Evolutionary conservation across 257 asterid genomes (phyloP).

Genomic region (Solanum virginianum): DNA sequence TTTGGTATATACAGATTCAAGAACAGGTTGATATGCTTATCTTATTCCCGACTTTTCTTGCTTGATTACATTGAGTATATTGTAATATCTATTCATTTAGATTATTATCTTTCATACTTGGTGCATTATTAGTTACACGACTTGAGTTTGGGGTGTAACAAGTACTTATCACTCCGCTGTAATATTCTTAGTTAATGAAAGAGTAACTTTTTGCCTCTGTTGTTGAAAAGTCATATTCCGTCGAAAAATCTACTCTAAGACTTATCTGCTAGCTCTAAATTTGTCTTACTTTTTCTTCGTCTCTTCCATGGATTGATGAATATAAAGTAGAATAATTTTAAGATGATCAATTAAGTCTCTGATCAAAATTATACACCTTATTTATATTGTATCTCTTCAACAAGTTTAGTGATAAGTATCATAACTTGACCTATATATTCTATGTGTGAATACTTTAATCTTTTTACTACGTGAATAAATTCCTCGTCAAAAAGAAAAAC

Average conservation of each 20-base stretch:
- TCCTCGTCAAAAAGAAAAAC: no score
- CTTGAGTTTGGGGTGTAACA: no score
- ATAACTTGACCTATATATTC: not conserved
- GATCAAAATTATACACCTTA: not conserved
- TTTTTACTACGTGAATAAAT: no score
- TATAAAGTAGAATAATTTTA: not conserved
- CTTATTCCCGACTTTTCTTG: no score
- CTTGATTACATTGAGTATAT: no score
- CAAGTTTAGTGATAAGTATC: not conserved
- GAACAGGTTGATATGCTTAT: no score
- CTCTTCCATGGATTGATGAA: not conserved
- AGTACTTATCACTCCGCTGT: not conserved
- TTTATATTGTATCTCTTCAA: no score
- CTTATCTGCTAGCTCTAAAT: accelerated
- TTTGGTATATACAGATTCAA: no score
- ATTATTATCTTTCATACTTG: no score
- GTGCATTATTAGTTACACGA: no score
- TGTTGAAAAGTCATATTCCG: not conserved
- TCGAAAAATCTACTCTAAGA: accelerated
- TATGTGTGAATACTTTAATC: not conserved
- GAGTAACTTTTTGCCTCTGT: not conserved
- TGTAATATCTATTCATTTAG: no score
- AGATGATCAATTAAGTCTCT: not conserved
- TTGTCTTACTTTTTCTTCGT: not conserved
- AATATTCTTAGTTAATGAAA: not conserved